phyloP scores from a whole-genome alignment of 2,329 filamentous ascomycete genomes.

The Trichoderma afroharzianum region DNA sequence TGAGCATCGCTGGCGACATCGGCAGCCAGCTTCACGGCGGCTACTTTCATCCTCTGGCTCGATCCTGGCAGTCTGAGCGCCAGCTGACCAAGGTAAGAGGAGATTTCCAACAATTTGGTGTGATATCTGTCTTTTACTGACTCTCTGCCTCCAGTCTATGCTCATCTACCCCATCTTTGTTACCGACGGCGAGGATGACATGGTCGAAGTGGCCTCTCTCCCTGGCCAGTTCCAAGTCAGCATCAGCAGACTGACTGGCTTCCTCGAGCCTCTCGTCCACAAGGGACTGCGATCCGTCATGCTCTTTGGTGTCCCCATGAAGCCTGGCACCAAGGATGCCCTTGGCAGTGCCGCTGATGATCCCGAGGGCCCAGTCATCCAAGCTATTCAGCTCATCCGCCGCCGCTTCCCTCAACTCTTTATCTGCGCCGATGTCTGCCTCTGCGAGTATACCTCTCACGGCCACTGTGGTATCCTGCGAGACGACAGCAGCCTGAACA shows the following conservation, averaged over 20 bases:
- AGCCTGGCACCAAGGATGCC: conserved; percentile 78
- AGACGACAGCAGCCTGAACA: conserved; percentile 90
- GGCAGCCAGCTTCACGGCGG: conserved; percentile 80
- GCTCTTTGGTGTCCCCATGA: conserved; percentile 88
- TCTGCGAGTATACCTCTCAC: conserved; percentile 98
- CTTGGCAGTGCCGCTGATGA: conserved; percentile 91
- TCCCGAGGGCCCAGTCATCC: conserved; percentile 86
- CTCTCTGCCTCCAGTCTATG: conserved; percentile 66
- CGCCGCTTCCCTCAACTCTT: conserved; percentile 86
- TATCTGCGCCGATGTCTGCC: conserved; percentile 87
- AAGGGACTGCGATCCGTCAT: conserved; percentile 93
- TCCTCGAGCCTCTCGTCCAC: conserved; percentile 78
- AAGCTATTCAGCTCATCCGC: conserved; percentile 77
- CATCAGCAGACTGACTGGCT: conserved; percentile 78
- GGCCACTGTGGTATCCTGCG: conserved; percentile 95
- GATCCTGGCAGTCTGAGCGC: conserved; percentile 79
- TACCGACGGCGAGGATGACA: conserved; percentile 89
- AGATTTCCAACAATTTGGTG: not conserved
- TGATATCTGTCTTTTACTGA: not conserved
- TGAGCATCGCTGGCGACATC: conserved; percentile 71
- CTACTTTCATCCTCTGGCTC: conserved; percentile 74
- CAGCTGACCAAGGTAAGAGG: conserved; percentile 73
- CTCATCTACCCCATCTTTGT: conserved; percentile 97
- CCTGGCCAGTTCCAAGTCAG: conserved; percentile 88
- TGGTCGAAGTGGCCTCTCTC: conserved; percentile 83